Conservation (phyloP, 1,139 yeast genomes). For the Yamadazyma sp. region DNA sequence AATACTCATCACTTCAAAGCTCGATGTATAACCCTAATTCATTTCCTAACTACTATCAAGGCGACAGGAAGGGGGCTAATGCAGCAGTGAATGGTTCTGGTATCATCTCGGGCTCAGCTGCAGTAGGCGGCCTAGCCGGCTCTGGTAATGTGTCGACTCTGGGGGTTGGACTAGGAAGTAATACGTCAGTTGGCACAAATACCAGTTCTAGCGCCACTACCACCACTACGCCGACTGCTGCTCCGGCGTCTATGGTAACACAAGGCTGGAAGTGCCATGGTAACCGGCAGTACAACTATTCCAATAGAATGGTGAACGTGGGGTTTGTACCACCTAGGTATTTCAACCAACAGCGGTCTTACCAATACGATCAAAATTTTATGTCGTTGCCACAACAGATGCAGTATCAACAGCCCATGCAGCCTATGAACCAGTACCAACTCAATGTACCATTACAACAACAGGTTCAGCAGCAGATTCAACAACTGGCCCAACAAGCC, state of each 20-base stretch:
- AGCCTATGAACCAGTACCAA: conserved; percentile 14
- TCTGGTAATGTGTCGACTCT: not conserved
- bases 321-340: conserved; percentile 4
- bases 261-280: not conserved
- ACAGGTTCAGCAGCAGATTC: conserved; percentile 13
- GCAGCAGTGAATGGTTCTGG: not conserved
- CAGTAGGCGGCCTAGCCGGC: not conserved
- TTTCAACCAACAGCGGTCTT: conserved; percentile 3
- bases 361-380: conserved; percentile 2
- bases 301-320: conserved; percentile 2
- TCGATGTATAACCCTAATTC: conserved; percentile 6
- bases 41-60: conserved; percentile 3
- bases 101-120: not conserved
- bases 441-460: conserved; percentile 13
- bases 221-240: conserved; percentile 1
- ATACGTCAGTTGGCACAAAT: not conserved
- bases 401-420: conserved; percentile 12
- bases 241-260: not conserved
- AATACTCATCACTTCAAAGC: conserved; percentile 3
- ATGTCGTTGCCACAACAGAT: conserved; percentile 1
- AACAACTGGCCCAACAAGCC: conserved; percentile 1
- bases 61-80: conserved; percentile 3
- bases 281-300: conserved; percentile 2
- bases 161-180: not conserved
- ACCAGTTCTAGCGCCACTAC: not conserved